phyloP scores from a whole-genome alignment of 2,329 filamentous ascomycete genomes.

The Fusarium buharicum region DNA sequence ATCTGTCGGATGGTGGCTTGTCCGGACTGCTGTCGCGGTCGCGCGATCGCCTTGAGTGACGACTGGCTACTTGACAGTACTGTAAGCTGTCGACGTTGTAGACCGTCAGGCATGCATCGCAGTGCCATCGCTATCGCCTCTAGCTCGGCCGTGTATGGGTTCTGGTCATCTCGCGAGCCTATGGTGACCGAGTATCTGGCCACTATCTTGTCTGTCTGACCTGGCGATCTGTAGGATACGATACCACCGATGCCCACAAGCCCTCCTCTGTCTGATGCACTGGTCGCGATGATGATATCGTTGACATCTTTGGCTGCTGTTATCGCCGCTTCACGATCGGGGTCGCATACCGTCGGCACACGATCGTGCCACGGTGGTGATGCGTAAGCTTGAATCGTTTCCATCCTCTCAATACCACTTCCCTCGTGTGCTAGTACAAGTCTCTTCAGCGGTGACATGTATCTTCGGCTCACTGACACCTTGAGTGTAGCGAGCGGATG shows the following conservation, averaged over 20 bases:
- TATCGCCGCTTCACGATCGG: neutral
- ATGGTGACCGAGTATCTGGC: slow-evolving; percentile 24
- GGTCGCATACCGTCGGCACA: neutral
- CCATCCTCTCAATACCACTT: neutral
- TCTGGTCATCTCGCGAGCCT: slow-evolving; percentile 25
- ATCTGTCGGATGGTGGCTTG: no score
- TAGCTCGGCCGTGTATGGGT: slow-evolving; percentile 28
- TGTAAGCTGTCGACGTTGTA: slow-evolving; percentile 11
- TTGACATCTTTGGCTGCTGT: neutral
- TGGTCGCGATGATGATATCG: neutral
- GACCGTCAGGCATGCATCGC: slow-evolving; percentile 14
- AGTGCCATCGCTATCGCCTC: slow-evolving; percentile 16
- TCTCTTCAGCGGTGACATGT: neutral
- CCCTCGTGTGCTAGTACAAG: neutral
- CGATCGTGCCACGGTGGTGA: neutral
- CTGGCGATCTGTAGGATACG: slow-evolving; percentile 1
- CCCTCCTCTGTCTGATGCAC: neutral
- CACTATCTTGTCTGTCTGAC: neutral
- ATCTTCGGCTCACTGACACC: neutral
- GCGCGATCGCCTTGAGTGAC: no score
- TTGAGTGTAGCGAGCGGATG: neutral
- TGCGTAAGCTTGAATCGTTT: neutral
- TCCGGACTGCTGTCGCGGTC: no score
- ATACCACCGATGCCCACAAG: neutral
- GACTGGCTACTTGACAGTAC: slow-evolving; percentile 18